phyloP scores from a whole-genome alignment of 1,284 basidiomycete species.

The Singerocomus inundabilis region DNA sequence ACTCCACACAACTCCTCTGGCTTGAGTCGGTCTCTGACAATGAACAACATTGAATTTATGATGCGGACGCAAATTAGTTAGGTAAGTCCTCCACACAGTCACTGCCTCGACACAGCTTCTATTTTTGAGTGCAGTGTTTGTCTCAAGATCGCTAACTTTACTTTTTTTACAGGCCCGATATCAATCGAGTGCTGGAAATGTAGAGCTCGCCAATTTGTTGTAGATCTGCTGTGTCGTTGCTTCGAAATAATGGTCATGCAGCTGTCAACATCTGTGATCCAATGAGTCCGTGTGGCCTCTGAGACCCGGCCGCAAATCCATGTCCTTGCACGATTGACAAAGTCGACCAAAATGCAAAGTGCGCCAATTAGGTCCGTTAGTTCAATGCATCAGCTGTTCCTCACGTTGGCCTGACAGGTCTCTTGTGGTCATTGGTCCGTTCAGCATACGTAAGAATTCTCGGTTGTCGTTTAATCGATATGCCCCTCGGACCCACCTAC shows the following conservation, averaged over 20 bases:
- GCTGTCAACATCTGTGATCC: constrained; percentile 19
- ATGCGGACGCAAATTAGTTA: constrained; percentile 20
- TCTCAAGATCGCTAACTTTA: constrained; percentile 20
- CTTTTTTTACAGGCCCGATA: constrained; percentile 16
- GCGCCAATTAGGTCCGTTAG: constrained; percentile 33
- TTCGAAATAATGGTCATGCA: constrained; percentile 27
- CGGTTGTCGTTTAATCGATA: constrained; percentile 39
- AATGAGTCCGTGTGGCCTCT: constrained; percentile 21
- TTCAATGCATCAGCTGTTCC: constrained; percentile 27
- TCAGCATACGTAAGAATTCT: constrained; percentile 35
- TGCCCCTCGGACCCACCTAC: constrained; percentile 39
- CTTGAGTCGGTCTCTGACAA: constrained; percentile 24
- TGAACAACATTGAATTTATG: constrained; percentile 27
- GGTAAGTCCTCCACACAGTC: constrained; percentile 25
- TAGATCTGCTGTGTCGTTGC: constrained; percentile 24
- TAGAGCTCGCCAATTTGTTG: constrained; percentile 27
- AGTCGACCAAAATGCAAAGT: constrained; percentile 36
- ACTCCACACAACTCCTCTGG: constrained; percentile 16
- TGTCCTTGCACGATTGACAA: constrained; percentile 31
- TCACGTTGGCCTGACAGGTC: constrained; percentile 34
- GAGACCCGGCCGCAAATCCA: constrained; percentile 33
- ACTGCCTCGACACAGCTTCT: constrained; percentile 12
- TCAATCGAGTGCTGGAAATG: constrained; percentile 25
- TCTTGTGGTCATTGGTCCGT: constrained; percentile 33
- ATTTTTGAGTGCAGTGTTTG: constrained; percentile 21